phyloP scores from a whole-genome alignment of 768 basidiomycete genomes.

The Baorangia bicolor region DNA sequence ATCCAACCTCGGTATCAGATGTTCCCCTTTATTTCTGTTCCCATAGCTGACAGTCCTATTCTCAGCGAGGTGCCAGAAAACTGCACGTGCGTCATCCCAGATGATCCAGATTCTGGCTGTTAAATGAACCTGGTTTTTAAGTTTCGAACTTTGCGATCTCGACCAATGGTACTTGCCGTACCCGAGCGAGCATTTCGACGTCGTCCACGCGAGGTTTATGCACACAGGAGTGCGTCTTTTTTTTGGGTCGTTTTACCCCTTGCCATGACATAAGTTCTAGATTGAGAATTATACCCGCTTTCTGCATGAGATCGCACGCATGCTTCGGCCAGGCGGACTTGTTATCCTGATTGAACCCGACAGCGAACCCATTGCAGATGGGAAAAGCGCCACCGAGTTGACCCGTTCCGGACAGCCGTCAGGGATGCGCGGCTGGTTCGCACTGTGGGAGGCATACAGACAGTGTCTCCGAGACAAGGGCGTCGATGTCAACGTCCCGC shows the following conservation, averaged over 20 bases:
- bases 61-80: slow-evolving; percentile 63
- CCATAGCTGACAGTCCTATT: slow-evolving; percentile 15
- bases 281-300: slow-evolving; percentile 62
- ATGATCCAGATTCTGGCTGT: neutral
- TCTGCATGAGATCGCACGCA: slow-evolving; percentile 58
- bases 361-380: slow-evolving; percentile 49
- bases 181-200: slow-evolving; percentile 59
- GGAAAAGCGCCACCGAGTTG: slow-evolving; percentile 39
- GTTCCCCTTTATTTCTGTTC: neutral
- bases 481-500: slow-evolving; percentile 59
- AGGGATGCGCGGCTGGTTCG: slow-evolving; percentile 57
- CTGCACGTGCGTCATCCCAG: slow-evolving; percentile 57
- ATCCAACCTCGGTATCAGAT: slow-evolving; percentile 61
- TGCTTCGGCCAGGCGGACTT: slow-evolving; percentile 70
- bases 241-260: slow-evolving; percentile 1
- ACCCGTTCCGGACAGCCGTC: slow-evolving; percentile 33
- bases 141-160: slow-evolving; percentile 72
- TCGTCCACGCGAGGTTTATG: slow-evolving; percentile 69
- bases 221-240: slow-evolving; percentile 49
- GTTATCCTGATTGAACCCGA: slow-evolving; percentile 66
- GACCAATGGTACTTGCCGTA: slow-evolving; percentile 62
- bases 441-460: slow-evolving; percentile 63
- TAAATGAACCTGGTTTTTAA: slow-evolving; percentile 27
- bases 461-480: slow-evolving; percentile 49
- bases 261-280: slow-evolving; percentile 34